Base-by-base conservation (phyloP, 192 early-diverging fungal genomes). In the Jimgerdemannia flammicorona region DNA sequence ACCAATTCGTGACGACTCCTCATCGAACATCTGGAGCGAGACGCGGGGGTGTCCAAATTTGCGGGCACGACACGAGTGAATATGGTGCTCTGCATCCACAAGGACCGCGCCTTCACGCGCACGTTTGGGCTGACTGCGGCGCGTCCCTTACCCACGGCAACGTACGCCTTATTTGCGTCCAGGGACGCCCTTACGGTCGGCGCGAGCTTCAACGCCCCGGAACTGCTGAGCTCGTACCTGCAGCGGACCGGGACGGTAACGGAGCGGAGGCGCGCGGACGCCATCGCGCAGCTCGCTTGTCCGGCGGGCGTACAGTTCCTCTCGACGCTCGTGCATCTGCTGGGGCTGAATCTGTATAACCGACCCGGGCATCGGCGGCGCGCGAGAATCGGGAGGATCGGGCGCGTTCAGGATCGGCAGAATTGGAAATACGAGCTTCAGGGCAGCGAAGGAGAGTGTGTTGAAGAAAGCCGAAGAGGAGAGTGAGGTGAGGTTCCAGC, bases 361-460 rank as follows among this genome's bases (percentile, higher is more conserved):
- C 70, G 81, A 14, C 73, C 78, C 3, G 42, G 3, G 68, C 49
- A 9, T 67, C 49, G 18, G 2, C 44, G 3, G 3, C 10, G 10
- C 63, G 83, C 83, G 20, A 74, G 84, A 44, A 80, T 84, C 10
- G 84, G 39, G 40, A 69, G 84, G 54, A 86, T 86, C 39, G 80
- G 71, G 11, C 84, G 84, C 84, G 2, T 86, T 86, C 69, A 83
- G 84, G 42, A 71, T 86, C 39, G 84, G 83, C 41, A 83, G 84
- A 9, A 68, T 84, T 44, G 80, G 80, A 8, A 86, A 86, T 70
- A 75, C 67, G 7, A 72, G 19, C 6, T 68, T 68, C 29, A 20
- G 67, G 40, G 19, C 67, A 9, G 6, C 18, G 40, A 20, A 2
- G 18, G 29, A 0, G 9, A 18, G 67, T 7, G 19, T 68, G 7